These are phyloP conservation scores for Saccharomycopsis lassenensis DNA, from an alignment of 805 yeast species.

Conservation along the genomic window DNA sequence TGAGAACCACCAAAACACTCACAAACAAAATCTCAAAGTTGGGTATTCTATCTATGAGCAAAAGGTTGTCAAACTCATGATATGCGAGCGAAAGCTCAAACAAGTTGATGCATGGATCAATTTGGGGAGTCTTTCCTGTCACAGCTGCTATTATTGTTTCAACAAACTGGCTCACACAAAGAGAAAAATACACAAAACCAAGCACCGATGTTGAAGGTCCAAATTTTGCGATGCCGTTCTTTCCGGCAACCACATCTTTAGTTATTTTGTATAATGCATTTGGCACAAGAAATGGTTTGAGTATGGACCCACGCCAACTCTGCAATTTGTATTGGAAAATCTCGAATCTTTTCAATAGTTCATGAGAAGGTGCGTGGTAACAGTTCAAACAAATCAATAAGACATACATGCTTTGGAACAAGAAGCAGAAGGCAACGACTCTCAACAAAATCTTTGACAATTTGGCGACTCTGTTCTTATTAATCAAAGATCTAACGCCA, in stretches of 20 bases:
- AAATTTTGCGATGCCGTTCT: constrained; percentile 10
- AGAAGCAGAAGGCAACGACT: constrained; percentile 22
- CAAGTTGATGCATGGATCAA: constrained; percentile 59
- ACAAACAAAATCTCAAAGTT: constrained; percentile 41
- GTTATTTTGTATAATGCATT: constrained; percentile 19
- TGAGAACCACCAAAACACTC: constrained; percentile 43
- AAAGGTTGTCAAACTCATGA: constrained; percentile 39
- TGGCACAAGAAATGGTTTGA: constrained; percentile 20
- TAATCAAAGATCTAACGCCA: constrained; percentile 1
- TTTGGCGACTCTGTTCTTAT: constrained; percentile 9
- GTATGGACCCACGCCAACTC: constrained; percentile 1
- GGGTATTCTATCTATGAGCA: constrained; percentile 28
- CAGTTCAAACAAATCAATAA: constrained; percentile 27
- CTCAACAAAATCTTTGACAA: constrained; percentile 21
- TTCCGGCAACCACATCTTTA: constrained; percentile 3
- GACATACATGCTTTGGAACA: constrained; percentile 23
- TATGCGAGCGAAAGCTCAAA: constrained; percentile 70
- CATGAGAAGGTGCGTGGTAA: constrained; percentile 15
- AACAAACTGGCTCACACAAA: constrained; percentile 51
- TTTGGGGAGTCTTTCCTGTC: constrained; percentile 43
- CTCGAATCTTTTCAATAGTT: not conserved
- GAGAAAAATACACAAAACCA: constrained; percentile 47
- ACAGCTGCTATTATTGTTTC: constrained; percentile 56
- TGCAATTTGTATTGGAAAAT: not conserved
- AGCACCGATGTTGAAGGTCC: constrained; percentile 43